Percentiles rank a stretch among this genome's conserved stretches.
Evolutionary conservation across 2,329 filamentous ascomycete genomes (phyloP).

Genomic region (Ophiocordyceps camponoti-rufipedis): DNA sequence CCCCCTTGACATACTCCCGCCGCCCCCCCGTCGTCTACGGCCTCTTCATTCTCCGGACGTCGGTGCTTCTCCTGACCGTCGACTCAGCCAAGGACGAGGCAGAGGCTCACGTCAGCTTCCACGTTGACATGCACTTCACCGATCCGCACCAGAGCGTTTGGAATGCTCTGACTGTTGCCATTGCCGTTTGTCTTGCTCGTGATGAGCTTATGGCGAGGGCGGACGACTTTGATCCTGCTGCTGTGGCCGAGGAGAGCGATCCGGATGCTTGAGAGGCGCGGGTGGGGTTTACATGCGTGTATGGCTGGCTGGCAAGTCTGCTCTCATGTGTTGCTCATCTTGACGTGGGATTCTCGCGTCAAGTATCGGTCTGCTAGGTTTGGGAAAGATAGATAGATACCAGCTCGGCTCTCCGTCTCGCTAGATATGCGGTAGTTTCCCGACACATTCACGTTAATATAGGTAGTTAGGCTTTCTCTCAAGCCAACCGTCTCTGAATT

Average conservation of each 20-base stretch:
- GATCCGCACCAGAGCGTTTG: conserved; percentile 22
- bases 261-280: conserved; percentile 14
- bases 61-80: conserved; percentile 19
- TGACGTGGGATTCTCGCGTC: too few species aligned
- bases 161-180: conserved; percentile 24
- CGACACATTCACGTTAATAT: background rate
- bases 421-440: too few species aligned
- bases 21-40: conserved; percentile 23
- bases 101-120: conserved; percentile 20
- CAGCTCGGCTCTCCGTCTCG: too few species aligned
- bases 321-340: too few species aligned
- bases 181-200: conserved; percentile 20
- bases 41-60: conserved; percentile 21
- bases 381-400: too few species aligned
- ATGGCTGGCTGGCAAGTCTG: too few species aligned
- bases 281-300: too few species aligned
- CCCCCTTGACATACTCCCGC: conserved; percentile 1
- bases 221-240: conserved; percentile 16
- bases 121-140: conserved; percentile 21
- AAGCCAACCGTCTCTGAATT: too few species aligned
- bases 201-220: conserved; percentile 17
- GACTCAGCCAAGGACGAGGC: conserved; percentile 17
- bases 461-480: too few species aligned
- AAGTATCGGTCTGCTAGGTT: too few species aligned
- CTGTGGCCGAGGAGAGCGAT: conserved; percentile 15